These are phyloP conservation scores for Colletotrichum musicola DNA, from an alignment of 2,329 filamentous ascomycete species.

Conservation along the genomic window DNA sequence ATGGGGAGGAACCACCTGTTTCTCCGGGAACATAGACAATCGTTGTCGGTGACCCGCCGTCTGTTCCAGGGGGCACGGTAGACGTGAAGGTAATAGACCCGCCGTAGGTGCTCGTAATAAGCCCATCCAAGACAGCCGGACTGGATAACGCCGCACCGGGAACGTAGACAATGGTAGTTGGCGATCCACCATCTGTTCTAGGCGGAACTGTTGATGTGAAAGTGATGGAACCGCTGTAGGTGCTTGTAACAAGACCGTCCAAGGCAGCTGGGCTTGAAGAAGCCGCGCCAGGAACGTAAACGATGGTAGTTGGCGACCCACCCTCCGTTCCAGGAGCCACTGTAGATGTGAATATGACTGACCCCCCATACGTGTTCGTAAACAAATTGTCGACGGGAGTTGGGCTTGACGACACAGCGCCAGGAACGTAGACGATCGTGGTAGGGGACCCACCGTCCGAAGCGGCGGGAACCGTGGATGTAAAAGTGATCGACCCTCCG, in stretches of 20 bases:
- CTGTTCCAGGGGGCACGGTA: not conserved
- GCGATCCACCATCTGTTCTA: not conserved
- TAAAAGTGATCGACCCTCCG: not conserved
- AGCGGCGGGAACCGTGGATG: not conserved
- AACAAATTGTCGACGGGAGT: not conserved
- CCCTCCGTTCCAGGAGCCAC: not conserved
- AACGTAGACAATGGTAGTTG: not conserved
- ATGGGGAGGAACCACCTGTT: not conserved
- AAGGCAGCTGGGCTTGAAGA: not conserved
- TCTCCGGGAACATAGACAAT: not conserved
- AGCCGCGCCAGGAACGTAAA: not conserved
- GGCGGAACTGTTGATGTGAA: not conserved
- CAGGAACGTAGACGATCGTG: not conserved
- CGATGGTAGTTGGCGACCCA: not conserved
- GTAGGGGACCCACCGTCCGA: not conserved
- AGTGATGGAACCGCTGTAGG: not conserved
- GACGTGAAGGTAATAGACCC: conserved; percentile 9
- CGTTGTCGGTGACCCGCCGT: not conserved
- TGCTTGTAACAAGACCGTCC: not conserved
- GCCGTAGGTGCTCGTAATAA: conserved; percentile 9
- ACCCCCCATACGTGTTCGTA: not conserved
- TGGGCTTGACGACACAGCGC: not conserved
- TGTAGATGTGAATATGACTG: not conserved
- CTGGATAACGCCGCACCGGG: not conserved
- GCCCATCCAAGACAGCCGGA: not conserved